Evolutionary conservation across 1,139 yeast species (phyloP).

Genomic region (Petasospora rhodanensis): DNA sequence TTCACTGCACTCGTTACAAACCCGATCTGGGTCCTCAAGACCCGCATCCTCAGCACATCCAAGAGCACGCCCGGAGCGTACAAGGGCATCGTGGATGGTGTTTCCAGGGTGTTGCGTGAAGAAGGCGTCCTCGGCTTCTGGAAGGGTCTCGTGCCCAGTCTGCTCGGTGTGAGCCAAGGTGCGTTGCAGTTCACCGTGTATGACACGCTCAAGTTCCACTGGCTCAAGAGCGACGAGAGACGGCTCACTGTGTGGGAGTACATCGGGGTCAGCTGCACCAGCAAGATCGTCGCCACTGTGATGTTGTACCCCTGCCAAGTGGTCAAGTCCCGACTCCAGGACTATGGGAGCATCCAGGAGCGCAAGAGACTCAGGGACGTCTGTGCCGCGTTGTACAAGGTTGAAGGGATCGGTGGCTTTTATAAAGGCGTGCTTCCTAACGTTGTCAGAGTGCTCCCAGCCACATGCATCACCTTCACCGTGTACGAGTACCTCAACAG

Average conservation of each 20-base stretch:
- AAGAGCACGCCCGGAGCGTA: slow-evolving; percentile 47
- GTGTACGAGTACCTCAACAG: slow-evolving; percentile 51
- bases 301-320: slow-evolving; percentile 84
- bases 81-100: slow-evolving; percentile 52
- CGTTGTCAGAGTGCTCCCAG: slow-evolving; percentile 61
- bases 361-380: slow-evolving; percentile 49
- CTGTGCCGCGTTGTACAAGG: slow-evolving; percentile 33
- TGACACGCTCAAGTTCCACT: slow-evolving; percentile 56
- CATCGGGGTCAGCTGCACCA: slow-evolving; percentile 57
- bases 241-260: slow-evolving; percentile 50
- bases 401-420: slow-evolving; percentile 56
- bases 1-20: slow-evolving; percentile 74
- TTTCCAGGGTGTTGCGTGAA: slow-evolving; percentile 40
- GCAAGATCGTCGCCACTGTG: slow-evolving; percentile 67
- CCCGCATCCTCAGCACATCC: slow-evolving; percentile 62
- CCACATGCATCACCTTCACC: slow-evolving; percentile 67
- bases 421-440: slow-evolving; percentile 73
- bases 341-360: slow-evolving; percentile 30
- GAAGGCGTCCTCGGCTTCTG: slow-evolving; percentile 77
- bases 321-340: slow-evolving; percentile 72
- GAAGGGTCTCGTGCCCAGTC: slow-evolving; percentile 78
- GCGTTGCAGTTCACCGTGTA: slow-evolving; percentile 84
- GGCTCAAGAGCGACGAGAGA: slow-evolving; percentile 21
- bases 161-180: slow-evolving; percentile 83
- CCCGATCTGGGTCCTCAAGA: slow-evolving; percentile 91